These are phyloP conservation scores for Zygnema cylindricum DNA, from an alignment of 139 green algal species.

Conservation along the genomic window DNA sequence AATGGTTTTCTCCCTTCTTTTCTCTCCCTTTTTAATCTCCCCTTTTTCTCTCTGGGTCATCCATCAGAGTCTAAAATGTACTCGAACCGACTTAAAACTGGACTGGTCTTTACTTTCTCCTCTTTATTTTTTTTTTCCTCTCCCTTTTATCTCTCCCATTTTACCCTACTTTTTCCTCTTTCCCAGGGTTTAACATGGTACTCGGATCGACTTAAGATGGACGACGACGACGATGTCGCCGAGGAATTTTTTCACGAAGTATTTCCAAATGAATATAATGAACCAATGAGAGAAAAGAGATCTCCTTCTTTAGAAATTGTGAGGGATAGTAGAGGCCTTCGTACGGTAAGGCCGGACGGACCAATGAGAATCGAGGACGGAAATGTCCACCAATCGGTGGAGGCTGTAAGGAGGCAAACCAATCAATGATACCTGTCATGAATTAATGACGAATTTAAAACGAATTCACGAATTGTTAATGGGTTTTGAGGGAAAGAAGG, in stretches of 20 bases:
- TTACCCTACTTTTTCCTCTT: not conserved
- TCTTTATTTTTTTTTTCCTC: not conserved
- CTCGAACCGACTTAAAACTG: too few relatives aligned
- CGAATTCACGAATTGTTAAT: not conserved
- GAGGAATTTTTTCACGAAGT: slow-evolving; percentile 13
- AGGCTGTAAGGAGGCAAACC: not conserved
- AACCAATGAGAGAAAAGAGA: not conserved
- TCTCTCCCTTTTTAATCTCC: too few relatives aligned
- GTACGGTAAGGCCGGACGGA: not conserved
- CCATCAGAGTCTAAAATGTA: too few relatives aligned
- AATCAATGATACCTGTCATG: not conserved
- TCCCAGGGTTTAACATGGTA: slow-evolving; percentile 8
- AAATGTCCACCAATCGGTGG: not conserved
- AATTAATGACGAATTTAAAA: too few relatives aligned
- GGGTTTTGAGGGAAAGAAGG: not conserved
- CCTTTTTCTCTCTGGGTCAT: too few relatives aligned
- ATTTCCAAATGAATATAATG: not conserved
- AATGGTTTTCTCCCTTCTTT: too few relatives aligned
- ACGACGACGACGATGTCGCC: slow-evolving; percentile 8
- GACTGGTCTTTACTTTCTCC: too few relatives aligned
- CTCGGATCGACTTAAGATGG: not conserved
- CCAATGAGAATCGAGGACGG: not conserved
- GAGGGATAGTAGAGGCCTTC: not conserved
- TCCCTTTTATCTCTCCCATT: not conserved
- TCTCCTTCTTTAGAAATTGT: slow-evolving; percentile 3